Base-by-base conservation (phyloP, 208 protist genomes). In the Angomonas ambiguus region DNA sequence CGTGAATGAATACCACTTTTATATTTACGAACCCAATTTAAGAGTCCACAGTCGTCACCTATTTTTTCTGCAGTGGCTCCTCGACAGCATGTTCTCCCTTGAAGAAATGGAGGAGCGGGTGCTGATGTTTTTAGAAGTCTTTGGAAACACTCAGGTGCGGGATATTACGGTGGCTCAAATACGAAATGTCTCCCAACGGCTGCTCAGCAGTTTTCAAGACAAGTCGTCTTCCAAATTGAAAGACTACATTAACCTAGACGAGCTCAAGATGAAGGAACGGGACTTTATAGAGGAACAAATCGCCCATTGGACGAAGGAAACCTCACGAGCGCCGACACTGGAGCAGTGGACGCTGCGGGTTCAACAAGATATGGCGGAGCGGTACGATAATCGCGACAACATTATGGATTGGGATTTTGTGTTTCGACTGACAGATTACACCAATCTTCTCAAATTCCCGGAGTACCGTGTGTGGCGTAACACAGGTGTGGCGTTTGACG, bases 361-460 rank as follows among this genome's bases (percentile, higher is more conserved):
- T 22, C 87, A 86, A 16, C 83, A 91, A 55, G 92, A 96, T 55
- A 93, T 96, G 85, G 92, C 88, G 8, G 88, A 96, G 56, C 92
- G 92, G 51, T 96, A 91, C 70, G 92, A 96, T 69, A 93, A 92
- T 67, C 84, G 87, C 41, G 85, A 93, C 74, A 96, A 96, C 67
- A 73, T 96, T 67, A 94, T 96, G 51, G 92, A 96, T 74, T 96
- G 92, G 92, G 92, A 96, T 67, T 96, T 93, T 69, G 85, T 92
- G 55, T 94, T 95, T 67, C 67, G 77, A 51, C 74, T 96, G 1
- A 77, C 68, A 13, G 88, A 94, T 48, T 95, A 95, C 82, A 86
- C 86, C 0, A 87, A 91, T 64, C 65, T 94, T 18, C 71, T 95
- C n/a, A 88, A 92, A 69, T 94, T 94, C 64, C 74, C 87, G 0